phyloP scores from a whole-genome alignment of 768 basidiomycete genomes.

The Collybia sordida region DNA sequence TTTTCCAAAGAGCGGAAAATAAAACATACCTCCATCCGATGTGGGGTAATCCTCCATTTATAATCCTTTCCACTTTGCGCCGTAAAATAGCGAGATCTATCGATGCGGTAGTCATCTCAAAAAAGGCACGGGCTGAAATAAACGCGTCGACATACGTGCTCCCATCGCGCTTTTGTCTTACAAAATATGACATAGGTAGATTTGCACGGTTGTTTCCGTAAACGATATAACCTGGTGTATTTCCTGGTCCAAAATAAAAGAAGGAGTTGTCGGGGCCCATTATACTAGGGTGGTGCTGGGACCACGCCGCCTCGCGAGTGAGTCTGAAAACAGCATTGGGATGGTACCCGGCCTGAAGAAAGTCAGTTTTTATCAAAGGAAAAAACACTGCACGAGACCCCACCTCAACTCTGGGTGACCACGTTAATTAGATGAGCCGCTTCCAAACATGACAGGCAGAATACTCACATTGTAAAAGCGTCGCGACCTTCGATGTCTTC shows the following conservation, averaged over 20 bases:
- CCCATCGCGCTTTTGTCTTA: constrained; percentile 56
- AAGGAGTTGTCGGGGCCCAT: constrained; percentile 82
- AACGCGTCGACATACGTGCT: constrained; percentile 53
- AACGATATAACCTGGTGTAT: constrained; percentile 58
- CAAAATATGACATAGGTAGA: constrained; percentile 55
- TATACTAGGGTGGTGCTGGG: constrained; percentile 63
- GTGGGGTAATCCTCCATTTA: constrained; percentile 69
- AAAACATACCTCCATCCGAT: constrained; percentile 68
- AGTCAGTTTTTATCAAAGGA: background rate
- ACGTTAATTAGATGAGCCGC: constrained; percentile 14
- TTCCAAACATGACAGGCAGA: background rate
- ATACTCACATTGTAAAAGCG: constrained; percentile 69
- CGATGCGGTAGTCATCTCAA: constrained; percentile 4
- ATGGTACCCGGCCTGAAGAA: constrained; percentile 46
- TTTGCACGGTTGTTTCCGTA: constrained; percentile 64
- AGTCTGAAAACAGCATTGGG: constrained; percentile 67
- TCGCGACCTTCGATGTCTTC: constrained; percentile 62
- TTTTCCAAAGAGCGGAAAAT: constrained; percentile 1
- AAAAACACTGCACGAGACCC: background rate
- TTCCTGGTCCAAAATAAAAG: constrained; percentile 72
- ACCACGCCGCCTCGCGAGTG: constrained; percentile 65
- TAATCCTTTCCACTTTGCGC: constrained; percentile 67
- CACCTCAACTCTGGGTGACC: constrained; percentile 2
- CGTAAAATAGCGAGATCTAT: constrained; percentile 74
- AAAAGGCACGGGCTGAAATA: constrained; percentile 5